These are phyloP conservation scores for Arachnomyces sp. DNA, from an alignment of 2,329 filamentous ascomycete genomes.

Conservation along the genomic window DNA sequence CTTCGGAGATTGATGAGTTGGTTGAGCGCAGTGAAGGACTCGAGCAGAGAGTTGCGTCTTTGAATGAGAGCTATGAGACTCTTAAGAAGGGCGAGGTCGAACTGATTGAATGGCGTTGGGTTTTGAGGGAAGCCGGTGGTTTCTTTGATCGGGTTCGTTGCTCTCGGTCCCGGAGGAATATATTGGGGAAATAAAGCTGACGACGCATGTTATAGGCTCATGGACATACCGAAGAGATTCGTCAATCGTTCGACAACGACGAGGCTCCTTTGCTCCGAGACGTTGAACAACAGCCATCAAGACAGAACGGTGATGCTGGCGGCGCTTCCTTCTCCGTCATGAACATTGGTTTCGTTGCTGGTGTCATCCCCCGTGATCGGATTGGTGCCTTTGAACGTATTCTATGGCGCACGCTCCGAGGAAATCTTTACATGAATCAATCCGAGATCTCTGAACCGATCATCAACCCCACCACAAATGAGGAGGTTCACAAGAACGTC, in stretches of 20 bases:
- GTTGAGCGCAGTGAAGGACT: conserved; percentile 85
- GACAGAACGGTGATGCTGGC: conserved; percentile 54
- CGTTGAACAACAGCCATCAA: conserved; percentile 69
- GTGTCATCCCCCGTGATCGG: conserved; percentile 86
- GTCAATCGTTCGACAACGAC: conserved; percentile 76
- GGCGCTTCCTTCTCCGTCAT: conserved; percentile 89
- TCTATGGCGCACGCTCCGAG: conserved; percentile 90
- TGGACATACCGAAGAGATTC: conserved; percentile 93
- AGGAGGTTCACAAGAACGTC: conserved; percentile 90
- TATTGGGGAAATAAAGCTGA: neutral
- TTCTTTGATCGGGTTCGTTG: conserved; percentile 73
- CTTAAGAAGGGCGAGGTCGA: conserved; percentile 97
- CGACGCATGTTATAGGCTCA: conserved; percentile 53
- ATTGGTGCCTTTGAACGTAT: conserved; percentile 96
- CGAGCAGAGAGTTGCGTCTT: conserved; percentile 79
- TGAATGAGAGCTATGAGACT: conserved; percentile 98
- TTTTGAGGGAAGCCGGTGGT: conserved; percentile 86
- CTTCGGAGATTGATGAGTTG: conserved; percentile 92
- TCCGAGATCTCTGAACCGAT: conserved; percentile 93
- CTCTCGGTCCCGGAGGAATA: neutral
- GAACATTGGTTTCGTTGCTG: conserved; percentile 98
- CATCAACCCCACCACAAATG: conserved; percentile 85
- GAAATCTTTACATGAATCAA: conserved; percentile 99
- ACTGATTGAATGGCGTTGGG: conserved; percentile 97
- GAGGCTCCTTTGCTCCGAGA: conserved; percentile 91